Conservation (phyloP, 2,329 filamentous ascomycete genomes). For the Microdochium nivale region DNA sequence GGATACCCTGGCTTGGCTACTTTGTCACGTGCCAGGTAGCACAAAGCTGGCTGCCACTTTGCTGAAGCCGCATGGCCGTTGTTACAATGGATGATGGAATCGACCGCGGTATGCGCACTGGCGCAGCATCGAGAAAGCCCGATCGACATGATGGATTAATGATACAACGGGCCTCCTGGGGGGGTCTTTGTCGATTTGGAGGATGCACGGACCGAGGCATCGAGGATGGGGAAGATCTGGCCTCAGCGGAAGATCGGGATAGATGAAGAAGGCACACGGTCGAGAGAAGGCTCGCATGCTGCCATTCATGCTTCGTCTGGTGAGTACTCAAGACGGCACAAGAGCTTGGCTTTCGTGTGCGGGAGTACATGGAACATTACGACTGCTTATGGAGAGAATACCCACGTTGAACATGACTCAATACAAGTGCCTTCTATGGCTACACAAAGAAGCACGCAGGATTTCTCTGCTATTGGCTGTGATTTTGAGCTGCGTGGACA, state of each 20-base stretch:
- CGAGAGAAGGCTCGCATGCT: no score
- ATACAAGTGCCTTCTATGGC: background rate
- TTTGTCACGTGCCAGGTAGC: background rate
- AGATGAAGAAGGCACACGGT: no score
- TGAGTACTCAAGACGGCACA: background rate
- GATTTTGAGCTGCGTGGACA: background rate
- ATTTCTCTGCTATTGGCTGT: background rate
- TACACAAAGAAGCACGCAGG: background rate
- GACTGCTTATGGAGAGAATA: conserved; percentile 1
- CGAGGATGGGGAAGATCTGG: no score
- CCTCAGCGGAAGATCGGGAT: no score
- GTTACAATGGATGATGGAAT: background rate
- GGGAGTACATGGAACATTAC: background rate
- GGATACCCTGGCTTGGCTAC: background rate
- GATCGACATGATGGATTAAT: background rate
- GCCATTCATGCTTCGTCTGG: background rate
- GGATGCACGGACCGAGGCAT: no score
- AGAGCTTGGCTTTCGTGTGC: background rate
- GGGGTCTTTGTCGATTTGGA: no score
- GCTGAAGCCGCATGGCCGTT: background rate
- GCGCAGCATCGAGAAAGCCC: conserved; percentile 3
- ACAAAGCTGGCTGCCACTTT: background rate
- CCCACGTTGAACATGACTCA: background rate
- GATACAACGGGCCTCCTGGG: background rate
- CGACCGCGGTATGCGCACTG: background rate